phyloP scores from a whole-genome alignment of 1,284 basidiomycete genomes.

The Anthracocystis walkeri region DNA sequence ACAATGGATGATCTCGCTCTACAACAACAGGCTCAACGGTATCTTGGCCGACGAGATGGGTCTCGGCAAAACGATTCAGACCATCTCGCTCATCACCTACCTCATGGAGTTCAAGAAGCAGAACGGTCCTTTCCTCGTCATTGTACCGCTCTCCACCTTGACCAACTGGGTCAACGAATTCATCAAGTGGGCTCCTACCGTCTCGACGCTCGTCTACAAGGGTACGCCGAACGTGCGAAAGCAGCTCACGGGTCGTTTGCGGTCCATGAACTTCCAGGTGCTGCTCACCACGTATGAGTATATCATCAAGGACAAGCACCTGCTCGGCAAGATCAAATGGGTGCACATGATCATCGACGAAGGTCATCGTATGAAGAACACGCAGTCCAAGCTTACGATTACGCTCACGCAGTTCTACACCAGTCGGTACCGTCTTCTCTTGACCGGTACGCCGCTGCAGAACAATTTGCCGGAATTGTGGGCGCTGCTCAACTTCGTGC shows the following conservation, averaged over 20 bases:
- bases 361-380: slow-evolving; percentile 99
- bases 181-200: slow-evolving; percentile 68
- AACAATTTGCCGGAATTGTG: slow-evolving; percentile 99
- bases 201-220: slow-evolving; percentile 68
- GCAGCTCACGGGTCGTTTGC: slow-evolving; percentile 59
- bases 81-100: slow-evolving; percentile 69
- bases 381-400: slow-evolving; percentile 91
- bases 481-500: slow-evolving; percentile 96
- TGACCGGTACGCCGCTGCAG: slow-evolving; percentile 97
- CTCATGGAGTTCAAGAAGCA: slow-evolving; percentile 69
- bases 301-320: slow-evolving; percentile 70
- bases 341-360: slow-evolving; percentile 70
- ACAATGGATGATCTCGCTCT: slow-evolving; percentile 70
- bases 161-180: slow-evolving; percentile 70
- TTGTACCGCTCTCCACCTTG: slow-evolving; percentile 68
- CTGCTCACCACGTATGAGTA: slow-evolving; percentile 69
- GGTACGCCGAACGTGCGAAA: slow-evolving; percentile 67
- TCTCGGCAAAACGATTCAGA: slow-evolving; percentile 70
- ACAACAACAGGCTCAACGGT: slow-evolving; percentile 69
- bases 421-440: slow-evolving; percentile 91
- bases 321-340: slow-evolving; percentile 70
- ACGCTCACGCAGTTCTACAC: slow-evolving; percentile 94
- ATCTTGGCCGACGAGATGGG: slow-evolving; percentile 70
- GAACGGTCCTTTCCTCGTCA: slow-evolving; percentile 68
- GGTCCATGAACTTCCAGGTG: slow-evolving; percentile 67